Evolutionary conservation across 306 rosid species (phyloP), one percentile per base, ranked within the genome.

Genomic region (Luffa aegyptiaca): DNA sequence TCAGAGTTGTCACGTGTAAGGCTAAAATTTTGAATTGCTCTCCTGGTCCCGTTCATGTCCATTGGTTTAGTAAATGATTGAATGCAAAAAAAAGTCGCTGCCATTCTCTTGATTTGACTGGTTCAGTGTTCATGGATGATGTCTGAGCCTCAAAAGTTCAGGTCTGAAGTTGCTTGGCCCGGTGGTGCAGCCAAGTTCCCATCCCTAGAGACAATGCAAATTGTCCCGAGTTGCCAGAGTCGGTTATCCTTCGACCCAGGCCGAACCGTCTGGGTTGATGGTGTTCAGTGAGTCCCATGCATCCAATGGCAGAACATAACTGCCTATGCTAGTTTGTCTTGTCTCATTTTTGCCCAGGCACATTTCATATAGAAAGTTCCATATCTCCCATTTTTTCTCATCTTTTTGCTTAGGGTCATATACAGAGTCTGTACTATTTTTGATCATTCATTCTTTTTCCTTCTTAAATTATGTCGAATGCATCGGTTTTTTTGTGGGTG

Each of bases 101-200:
- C 84, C 84, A 42, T 72, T 79, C 80, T 80, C 81, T 86, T 82
- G 80, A 59, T 81, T 82, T 84, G 87, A 85, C 83, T 82, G 81
- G 83, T 84, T 85, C 83, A 76, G 79, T 79, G 84, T 87, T 86
- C 84, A 42, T 53, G 48, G 84, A 73, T 59, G 84, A 73, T 64
- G 85, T 78, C 70, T 7, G 65, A 80, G 79, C 82, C 82, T 69
- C 41, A 49, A 61, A 85, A 81, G 69, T 82, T 79, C 83, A 78
- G 73, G 80, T 85, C 84, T 84, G 91, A 86, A 81, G 58, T 86
- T 78, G 85, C 66, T 82, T 35, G 79, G 83, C 80, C 84, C 81
- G 8, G 49, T 77, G 82, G 87, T 83, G 84, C 81, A 84, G 63
- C 62, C 74, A 56, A 68, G 89, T 86, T 68, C 80, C 77, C 81